These are phyloP conservation scores for Geranium brycei DNA, from an alignment of 345 rosid species.

Conservation along the genomic window DNA sequence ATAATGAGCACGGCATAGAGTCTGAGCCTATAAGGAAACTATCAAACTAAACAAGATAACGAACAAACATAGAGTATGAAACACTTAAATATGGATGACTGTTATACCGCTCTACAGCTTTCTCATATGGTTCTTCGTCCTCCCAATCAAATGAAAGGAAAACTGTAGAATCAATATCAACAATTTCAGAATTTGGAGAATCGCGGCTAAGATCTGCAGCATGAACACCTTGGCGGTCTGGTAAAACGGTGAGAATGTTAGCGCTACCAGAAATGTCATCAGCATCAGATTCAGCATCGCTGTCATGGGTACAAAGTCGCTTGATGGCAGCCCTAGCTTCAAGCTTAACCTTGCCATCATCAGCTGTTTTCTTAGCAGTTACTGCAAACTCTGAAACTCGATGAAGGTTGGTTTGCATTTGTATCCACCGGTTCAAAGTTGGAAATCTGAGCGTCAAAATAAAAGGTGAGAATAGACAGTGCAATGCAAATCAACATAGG, in stretches of 20 bases:
- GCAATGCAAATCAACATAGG: constrained; percentile 9
- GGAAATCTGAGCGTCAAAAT: constrained; percentile 49
- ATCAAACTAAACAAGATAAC: neutral
- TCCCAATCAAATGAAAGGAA: constrained; percentile 92
- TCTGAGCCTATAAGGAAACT: neutral
- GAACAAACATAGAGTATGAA: constrained; percentile 1
- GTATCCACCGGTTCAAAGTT: constrained; percentile 94
- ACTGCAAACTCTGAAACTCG: constrained; percentile 86
- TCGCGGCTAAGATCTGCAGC: constrained; percentile 22
- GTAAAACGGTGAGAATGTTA: constrained; percentile 23
- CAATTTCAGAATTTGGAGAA: constrained; percentile 27
- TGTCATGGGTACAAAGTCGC: constrained; percentile 66
- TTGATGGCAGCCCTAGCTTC: constrained; percentile 52
- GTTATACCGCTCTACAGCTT: constrained; percentile 68
- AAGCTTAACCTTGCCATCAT: constrained; percentile 35
- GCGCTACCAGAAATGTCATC: constrained; percentile 40
- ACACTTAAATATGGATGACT: constrained; percentile 5
- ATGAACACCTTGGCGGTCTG: constrained; percentile 40
- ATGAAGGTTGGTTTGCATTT: constrained; percentile 92
- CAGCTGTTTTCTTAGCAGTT: constrained; percentile 43
- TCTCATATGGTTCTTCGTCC: constrained; percentile 80
- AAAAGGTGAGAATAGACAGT: constrained; percentile 10
- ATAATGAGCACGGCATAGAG: neutral
- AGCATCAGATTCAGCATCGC: constrained; percentile 63
- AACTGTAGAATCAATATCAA: constrained; percentile 45